These are phyloP conservation scores for Fusarium stilboides DNA, from an alignment of 2,329 filamentous ascomycete genomes.

Conservation along the genomic window DNA sequence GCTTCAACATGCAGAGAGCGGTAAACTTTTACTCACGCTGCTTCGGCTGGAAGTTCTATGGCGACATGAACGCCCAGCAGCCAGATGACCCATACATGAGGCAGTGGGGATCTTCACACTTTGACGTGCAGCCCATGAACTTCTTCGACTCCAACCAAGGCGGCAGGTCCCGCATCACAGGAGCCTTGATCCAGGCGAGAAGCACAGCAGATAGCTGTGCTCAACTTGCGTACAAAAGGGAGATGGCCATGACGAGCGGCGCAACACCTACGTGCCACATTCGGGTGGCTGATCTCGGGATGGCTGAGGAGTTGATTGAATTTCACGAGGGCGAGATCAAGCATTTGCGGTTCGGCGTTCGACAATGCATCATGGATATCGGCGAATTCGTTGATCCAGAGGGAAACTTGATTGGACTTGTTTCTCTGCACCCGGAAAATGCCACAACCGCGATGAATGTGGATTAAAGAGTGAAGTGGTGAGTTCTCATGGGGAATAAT, in stretches of 20 bases:
- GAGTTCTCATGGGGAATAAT: slow-evolving; percentile 7
- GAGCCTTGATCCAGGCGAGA: slow-evolving; percentile 42
- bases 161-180: slow-evolving; percentile 31
- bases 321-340: slow-evolving; percentile 41
- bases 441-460: slow-evolving; percentile 28
- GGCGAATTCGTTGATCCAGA: slow-evolving; percentile 49
- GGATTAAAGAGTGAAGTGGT: slow-evolving; percentile 7
- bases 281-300: slow-evolving; percentile 46
- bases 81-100: slow-evolving; percentile 31
- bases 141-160: slow-evolving; percentile 43
- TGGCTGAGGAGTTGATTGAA: slow-evolving; percentile 44
- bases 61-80: slow-evolving; percentile 42
- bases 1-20: slow-evolving; percentile 44
- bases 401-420: slow-evolving; percentile 47
- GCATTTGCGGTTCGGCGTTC: slow-evolving; percentile 45
- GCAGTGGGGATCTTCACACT: slow-evolving; percentile 45
- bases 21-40: slow-evolving; percentile 45
- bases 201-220: slow-evolving; percentile 14
- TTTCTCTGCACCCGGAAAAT: slow-evolving; percentile 45
- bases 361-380: slow-evolving; percentile 47
- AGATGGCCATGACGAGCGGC: slow-evolving; percentile 33
- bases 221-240: slow-evolving; percentile 36
- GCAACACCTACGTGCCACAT: slow-evolving; percentile 43
- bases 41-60: slow-evolving; percentile 46
- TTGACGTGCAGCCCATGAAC: slow-evolving; percentile 45